Base-by-base conservation (phyloP, 495 filamentous ascomycete species). In the Xylaria sp. region DNA sequence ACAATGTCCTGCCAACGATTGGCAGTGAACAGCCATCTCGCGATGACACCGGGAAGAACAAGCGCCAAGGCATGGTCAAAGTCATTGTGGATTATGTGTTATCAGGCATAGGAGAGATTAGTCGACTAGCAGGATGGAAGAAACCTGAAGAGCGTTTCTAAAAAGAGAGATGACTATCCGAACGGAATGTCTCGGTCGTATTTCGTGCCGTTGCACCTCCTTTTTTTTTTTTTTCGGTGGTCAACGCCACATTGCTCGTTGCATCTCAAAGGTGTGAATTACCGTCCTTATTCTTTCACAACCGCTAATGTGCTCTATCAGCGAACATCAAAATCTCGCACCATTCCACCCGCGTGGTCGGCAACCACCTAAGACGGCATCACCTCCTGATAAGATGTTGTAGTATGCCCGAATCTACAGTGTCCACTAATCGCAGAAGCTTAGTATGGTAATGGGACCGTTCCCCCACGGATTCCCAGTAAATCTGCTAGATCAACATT, bases 1-100 rank as follows among this genome's bases (percentile, higher is more conserved):
- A 99, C 73, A 98, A 98, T 79, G 92, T 98, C 14, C 83, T 99
- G 70, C 96, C 96, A 3, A 95, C 90, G 58, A 98, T 97, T 85
- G 84, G 82, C 46, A 86, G 76, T 64, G 87, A 82, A 72, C 83
- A 74, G 71, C 80, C 76, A 72, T 82, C 73, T 41, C 80, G 37
- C 70, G 80, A 79, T 12, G 77, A 77, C 35, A 82, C 84, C 40
- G 84, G 82, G 43, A 84, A 83, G 70, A 88, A 86, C 66, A 90
- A 88, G 72, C 90, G 90, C 61, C 91, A 93, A 71, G 95, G 95
- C 3, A 92, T 99, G 90, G 91, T 93, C 21, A 98, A 97, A 82
- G 93, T 93, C 12, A 82, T 94, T 70, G 93, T 99, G 46, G 93
- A 96, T 78, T 87, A 87, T 43, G 84, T 93, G 19, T 86, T 90